A percentile compares a stretch with the other conserved stretches of the same genome.
Evolutionary conservation across 805 yeast genomes (phyloP).

Genomic region (Maudiozyma saulgeensis): DNA sequence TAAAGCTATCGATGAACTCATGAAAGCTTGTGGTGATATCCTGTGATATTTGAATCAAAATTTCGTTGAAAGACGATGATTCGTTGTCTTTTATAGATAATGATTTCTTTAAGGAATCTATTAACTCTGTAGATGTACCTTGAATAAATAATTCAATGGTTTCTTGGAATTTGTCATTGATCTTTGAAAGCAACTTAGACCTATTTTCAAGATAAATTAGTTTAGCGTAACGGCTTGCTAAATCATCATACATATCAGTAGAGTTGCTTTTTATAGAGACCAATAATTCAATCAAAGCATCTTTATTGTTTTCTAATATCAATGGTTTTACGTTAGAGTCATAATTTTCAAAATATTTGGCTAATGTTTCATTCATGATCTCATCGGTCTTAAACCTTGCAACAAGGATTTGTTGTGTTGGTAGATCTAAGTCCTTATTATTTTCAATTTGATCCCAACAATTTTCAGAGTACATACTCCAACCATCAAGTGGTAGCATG

Average conservation of each 20-base stretch:
- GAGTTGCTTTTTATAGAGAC: slow-evolving; percentile 37
- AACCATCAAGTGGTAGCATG: slow-evolving; percentile 85
- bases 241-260: slow-evolving; percentile 48
- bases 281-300: slow-evolving; percentile 36
- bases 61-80: slow-evolving; percentile 21
- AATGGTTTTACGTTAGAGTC: slow-evolving; percentile 22
- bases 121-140: slow-evolving; percentile 29
- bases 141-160: slow-evolving; percentile 37
- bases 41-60: slow-evolving; percentile 1
- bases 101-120: slow-evolving; percentile 23
- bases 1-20: slow-evolving; percentile 1
- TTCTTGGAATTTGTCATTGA: slow-evolving; percentile 39
- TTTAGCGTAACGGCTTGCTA: slow-evolving; percentile 67
- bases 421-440: slow-evolving; percentile 89
- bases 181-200: slow-evolving; percentile 35
- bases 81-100: slow-evolving; percentile 17
- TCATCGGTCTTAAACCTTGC: slow-evolving; percentile 94
- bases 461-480: slow-evolving; percentile 83
- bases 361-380: slow-evolving; percentile 48
- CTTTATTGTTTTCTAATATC: slow-evolving; percentile 20
- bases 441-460: slow-evolving; percentile 92
- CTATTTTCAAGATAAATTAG: slow-evolving; percentile 61
- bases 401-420: slow-evolving; percentile 91
- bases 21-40: background rate
- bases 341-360: slow-evolving; percentile 34